Percentiles rank a stretch among this genome's conserved stretches.
Evolutionary conservation across 805 yeast species (phyloP).

Genomic region (Myxozyma udenii): DNA sequence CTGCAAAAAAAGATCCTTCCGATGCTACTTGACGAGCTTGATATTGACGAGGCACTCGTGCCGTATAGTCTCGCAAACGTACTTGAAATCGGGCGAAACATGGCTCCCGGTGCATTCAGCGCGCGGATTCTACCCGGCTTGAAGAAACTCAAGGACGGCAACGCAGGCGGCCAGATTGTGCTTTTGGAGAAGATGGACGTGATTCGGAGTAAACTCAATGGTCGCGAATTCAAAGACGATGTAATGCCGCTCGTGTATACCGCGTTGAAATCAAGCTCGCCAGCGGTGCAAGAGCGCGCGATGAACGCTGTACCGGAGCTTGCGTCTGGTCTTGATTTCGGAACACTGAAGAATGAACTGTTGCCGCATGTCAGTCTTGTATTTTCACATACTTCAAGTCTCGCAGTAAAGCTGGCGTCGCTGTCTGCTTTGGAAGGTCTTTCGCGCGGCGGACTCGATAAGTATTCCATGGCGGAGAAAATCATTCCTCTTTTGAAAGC

Average conservation of each 20-base stretch:
- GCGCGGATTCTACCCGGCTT: constrained; percentile 58
- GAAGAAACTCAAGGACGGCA: constrained; percentile 38
- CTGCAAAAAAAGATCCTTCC: constrained; percentile 73
- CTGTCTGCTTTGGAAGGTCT: constrained; percentile 58
- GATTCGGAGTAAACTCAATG: constrained; percentile 50
- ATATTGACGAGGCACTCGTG: constrained; percentile 44
- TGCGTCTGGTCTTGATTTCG: constrained; percentile 55
- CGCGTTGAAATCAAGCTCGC: constrained; percentile 36
- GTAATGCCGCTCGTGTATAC: constrained; percentile 46
- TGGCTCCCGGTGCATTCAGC: constrained; percentile 75
- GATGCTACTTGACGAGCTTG: constrained; percentile 52
- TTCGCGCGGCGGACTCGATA: constrained; percentile 64
- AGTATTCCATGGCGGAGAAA: constrained; percentile 67
- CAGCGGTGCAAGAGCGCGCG: constrained; percentile 52
- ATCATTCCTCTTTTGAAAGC: constrained; percentile 73
- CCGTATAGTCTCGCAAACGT: constrained; percentile 54
- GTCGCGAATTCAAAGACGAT: constrained; percentile 50
- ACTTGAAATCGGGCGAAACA: constrained; percentile 56
- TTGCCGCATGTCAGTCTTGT: constrained; percentile 68
- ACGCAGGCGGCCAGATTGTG: constrained; percentile 43
- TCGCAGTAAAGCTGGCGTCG: constrained; percentile 71
- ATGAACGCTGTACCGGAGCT: constrained; percentile 46
- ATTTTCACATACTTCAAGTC: constrained; percentile 79
- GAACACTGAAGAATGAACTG: constrained; percentile 69
- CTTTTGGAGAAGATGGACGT: constrained; percentile 50